Conservation (phyloP, 768 basidiomycete species). For the Suillus sp. region DNA sequence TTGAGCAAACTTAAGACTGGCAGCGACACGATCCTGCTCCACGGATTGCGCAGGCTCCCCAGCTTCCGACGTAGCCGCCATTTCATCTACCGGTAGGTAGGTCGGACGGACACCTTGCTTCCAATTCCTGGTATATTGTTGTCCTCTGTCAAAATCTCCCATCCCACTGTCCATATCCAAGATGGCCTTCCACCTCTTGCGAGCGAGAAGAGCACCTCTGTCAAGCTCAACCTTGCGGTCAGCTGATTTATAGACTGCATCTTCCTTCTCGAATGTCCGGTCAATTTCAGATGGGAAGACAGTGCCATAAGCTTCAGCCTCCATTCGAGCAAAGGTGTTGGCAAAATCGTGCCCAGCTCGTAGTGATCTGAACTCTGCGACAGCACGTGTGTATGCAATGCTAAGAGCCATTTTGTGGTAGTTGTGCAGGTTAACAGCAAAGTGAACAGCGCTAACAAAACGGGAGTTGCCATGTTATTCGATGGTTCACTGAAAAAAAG, state of each 20-base stretch:
- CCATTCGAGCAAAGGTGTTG: conserved; percentile 71
- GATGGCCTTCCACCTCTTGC: conserved; percentile 79
- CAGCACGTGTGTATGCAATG: conserved; percentile 76
- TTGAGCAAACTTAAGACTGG: conserved; percentile 18
- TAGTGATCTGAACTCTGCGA: conserved; percentile 86
- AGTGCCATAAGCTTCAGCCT: conserved; percentile 78
- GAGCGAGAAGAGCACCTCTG: conserved; percentile 59
- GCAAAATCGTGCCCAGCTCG: conserved; percentile 84
- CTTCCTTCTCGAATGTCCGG: conserved; percentile 61
- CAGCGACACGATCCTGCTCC: conserved; percentile 1
- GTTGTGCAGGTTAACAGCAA: conserved; percentile 76
- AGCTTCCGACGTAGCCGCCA: conserved; percentile 25
- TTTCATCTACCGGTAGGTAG: conserved; percentile 59
- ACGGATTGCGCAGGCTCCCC: conserved; percentile 17
- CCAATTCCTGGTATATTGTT: conserved; percentile 73
- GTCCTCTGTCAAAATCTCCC: conserved; percentile 68
- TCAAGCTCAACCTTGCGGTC: conserved; percentile 56
- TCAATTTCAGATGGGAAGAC: conserved; percentile 65
- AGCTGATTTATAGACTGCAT: conserved; percentile 61
- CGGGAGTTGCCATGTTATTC: conserved; percentile 17
- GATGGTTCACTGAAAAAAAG: conserved; percentile 2
- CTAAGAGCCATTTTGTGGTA: conserved; percentile 65
- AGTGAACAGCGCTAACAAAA: conserved; percentile 69
- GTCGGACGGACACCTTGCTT: conserved; percentile 67
- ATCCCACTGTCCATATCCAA: conserved; percentile 44